phyloP scores from a whole-genome alignment of 257 asterid genomes.

The Nicotiana sylvestris region DNA sequence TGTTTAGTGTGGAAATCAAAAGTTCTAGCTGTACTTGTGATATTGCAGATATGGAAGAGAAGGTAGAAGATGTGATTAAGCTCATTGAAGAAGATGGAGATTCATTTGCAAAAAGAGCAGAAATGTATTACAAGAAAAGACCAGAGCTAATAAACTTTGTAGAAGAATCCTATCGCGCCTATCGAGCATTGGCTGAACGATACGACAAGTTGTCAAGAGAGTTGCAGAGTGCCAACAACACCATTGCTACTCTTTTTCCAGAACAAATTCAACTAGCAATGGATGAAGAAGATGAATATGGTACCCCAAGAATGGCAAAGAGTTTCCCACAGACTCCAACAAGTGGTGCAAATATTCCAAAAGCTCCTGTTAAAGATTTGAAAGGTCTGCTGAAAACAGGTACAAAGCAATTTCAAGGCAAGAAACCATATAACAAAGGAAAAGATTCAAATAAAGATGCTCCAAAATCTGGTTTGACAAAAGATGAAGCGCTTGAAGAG shows the following conservation, averaged over 20 bases:
- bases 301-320: slow-evolving; percentile 23
- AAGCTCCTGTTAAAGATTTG: slow-evolving; percentile 47
- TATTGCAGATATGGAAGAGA: slow-evolving; percentile 80
- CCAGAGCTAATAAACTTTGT: slow-evolving; percentile 74
- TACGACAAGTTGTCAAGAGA: slow-evolving; percentile 81
- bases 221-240: slow-evolving; percentile 72
- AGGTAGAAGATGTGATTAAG: slow-evolving; percentile 53
- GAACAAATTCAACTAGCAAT: slow-evolving; percentile 62
- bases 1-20: neutral
- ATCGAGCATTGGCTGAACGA: slow-evolving; percentile 74
- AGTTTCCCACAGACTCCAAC: slow-evolving; percentile 24
- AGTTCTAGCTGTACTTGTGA: neutral
- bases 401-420: slow-evolving; percentile 40
- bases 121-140: slow-evolving; percentile 85
- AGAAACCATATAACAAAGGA: slow-evolving; percentile 22
- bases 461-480: slow-evolving; percentile 48
- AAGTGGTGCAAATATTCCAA: slow-evolving; percentile 35
- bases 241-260: slow-evolving; percentile 79
- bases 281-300: slow-evolving; percentile 54
- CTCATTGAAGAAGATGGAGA: slow-evolving; percentile 90
- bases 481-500: slow-evolving; percentile 60
- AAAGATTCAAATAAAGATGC: slow-evolving; percentile 5
- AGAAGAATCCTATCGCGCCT: slow-evolving; percentile 71
- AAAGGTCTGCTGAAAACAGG: slow-evolving; percentile 48
- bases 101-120: slow-evolving; percentile 87